Conservation (phyloP, 352 stramenopile genomes). For the Phytopythium chamaehyphon region DNA sequence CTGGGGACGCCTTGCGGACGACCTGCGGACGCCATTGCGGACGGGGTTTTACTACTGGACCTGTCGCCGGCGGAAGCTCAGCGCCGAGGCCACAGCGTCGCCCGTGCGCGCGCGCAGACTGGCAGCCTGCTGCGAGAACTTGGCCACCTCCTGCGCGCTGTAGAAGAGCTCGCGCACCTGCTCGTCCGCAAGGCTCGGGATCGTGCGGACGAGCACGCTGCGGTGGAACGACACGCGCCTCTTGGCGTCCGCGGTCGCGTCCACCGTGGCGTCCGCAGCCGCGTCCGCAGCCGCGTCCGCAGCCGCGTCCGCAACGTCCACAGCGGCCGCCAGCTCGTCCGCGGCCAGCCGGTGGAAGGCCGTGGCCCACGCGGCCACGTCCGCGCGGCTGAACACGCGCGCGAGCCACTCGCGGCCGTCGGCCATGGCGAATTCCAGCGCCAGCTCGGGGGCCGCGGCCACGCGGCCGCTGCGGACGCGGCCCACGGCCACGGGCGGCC, state of each 20-base stretch:
- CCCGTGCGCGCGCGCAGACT: constrained; percentile 52
- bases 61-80: constrained; percentile 5
- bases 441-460: constrained; percentile 35
- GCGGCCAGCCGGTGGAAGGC: constrained; percentile 51
- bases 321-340: constrained; percentile 27
- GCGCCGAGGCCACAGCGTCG: constrained; percentile 28
- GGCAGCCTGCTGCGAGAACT: constrained; percentile 48
- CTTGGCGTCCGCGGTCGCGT: constrained; percentile 16
- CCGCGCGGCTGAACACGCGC: constrained; percentile 47
- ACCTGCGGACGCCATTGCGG: too few species aligned
- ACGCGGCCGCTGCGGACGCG: constrained; percentile 37
- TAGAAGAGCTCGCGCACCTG: constrained; percentile 60
- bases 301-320: background rate
- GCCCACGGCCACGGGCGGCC: constrained; percentile 20
- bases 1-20: background rate
- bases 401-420: constrained; percentile 43
- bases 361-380: constrained; percentile 59
- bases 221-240: constrained; percentile 58
- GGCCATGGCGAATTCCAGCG: constrained; percentile 38
- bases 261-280: constrained; percentile 24
- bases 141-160: constrained; percentile 53
- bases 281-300: constrained; percentile 15
- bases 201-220: constrained; percentile 54
- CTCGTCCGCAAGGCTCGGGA: constrained; percentile 43
- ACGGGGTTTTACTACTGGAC: constrained; percentile 2